Percentiles rank a stretch among this genome's conserved stretches.
These are phyloP conservation scores for Cladobotryum mycophilum DNA, from an alignment of 2,329 filamentous ascomycete species.

Conservation along the genomic window DNA sequence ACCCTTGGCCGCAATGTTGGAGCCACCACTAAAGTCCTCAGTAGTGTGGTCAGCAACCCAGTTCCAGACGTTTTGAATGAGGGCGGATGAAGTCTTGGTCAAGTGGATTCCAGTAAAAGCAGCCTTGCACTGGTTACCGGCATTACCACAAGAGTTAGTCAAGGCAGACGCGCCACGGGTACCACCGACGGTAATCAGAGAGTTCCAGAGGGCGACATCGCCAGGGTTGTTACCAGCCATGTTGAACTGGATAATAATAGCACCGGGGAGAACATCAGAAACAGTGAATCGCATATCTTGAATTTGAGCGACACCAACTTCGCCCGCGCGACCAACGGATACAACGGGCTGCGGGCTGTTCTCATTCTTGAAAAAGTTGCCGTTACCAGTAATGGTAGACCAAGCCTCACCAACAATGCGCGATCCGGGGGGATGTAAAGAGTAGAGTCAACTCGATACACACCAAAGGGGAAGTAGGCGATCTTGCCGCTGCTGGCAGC, in stretches of 20 bases:
- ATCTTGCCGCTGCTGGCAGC: slow-evolving; percentile 27
- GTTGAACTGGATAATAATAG: slow-evolving; percentile 42
- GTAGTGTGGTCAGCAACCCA: slow-evolving; percentile 42
- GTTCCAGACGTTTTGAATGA: slow-evolving; percentile 28
- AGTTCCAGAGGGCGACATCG: slow-evolving; percentile 46
- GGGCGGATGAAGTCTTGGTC: slow-evolving; percentile 22
- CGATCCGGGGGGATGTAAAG: slow-evolving; percentile 32
- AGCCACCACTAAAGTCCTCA: slow-evolving; percentile 41
- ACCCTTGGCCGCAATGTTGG: slow-evolving; percentile 42
- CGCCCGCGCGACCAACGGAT: slow-evolving; percentile 42
- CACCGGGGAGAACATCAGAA: slow-evolving; percentile 35
- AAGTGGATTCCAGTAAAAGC: slow-evolving; percentile 46
- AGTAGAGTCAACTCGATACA: slow-evolving; percentile 22
- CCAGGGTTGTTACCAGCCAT: slow-evolving; percentile 39
- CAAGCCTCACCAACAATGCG: slow-evolving; percentile 51
- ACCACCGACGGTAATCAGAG: slow-evolving; percentile 40
- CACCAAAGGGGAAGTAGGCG: slow-evolving; percentile 25
- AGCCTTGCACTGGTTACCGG: slow-evolving; percentile 36
- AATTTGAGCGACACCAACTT: slow-evolving; percentile 45
- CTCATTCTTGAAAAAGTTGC: slow-evolving; percentile 37
- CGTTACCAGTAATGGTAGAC: slow-evolving; percentile 43
- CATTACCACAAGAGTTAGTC: slow-evolving; percentile 30
- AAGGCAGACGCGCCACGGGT: slow-evolving; percentile 30
- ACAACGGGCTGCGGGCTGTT: slow-evolving; percentile 42
- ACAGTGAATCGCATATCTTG: slow-evolving; percentile 48